Evolutionary conservation across 1,139 yeast genomes (phyloP).

Genomic region (Sugiyamaella xylanicola): DNA sequence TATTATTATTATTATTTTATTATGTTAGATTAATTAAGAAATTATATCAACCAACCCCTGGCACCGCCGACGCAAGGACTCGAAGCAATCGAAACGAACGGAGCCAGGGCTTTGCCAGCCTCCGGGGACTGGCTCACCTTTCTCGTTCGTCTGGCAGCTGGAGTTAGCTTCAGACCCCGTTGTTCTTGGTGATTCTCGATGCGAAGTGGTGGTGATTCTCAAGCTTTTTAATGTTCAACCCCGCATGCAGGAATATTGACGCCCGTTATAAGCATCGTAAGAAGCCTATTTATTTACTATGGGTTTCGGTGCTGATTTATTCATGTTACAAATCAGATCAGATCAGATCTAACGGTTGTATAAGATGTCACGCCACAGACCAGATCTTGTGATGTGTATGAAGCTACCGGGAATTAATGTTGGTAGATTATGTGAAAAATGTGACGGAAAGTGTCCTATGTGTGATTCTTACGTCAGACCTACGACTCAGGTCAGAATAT

Average conservation of each 20-base stretch:
- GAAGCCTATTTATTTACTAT: no score
- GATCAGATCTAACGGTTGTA: background rate
- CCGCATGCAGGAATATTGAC: background rate
- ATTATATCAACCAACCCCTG: background rate
- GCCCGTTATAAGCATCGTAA: constrained; percentile 3
- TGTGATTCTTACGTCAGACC: constrained; percentile 90
- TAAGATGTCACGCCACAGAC: constrained; percentile 87
- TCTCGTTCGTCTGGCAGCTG: no score
- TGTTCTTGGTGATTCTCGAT: no score
- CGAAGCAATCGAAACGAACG: no score
- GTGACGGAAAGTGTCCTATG: constrained; percentile 90
- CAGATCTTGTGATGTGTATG: constrained; percentile 82
- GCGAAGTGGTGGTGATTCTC: no score
- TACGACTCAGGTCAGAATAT: constrained; percentile 66
- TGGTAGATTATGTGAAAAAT: constrained; percentile 76
- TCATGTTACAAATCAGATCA: no score
- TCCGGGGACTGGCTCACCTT: no score
- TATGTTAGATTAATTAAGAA: background rate
- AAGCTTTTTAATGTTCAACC: background rate
- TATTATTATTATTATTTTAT: constrained; percentile 9
- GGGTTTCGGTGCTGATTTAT: no score
- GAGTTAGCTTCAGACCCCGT: no score
- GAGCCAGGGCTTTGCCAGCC: background rate
- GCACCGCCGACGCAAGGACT: no score
- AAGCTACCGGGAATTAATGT: constrained; percentile 76